phyloP scores from a whole-genome alignment of 225 moss, liverwort and hornwort genomes.

The Climacium dendroides region DNA sequence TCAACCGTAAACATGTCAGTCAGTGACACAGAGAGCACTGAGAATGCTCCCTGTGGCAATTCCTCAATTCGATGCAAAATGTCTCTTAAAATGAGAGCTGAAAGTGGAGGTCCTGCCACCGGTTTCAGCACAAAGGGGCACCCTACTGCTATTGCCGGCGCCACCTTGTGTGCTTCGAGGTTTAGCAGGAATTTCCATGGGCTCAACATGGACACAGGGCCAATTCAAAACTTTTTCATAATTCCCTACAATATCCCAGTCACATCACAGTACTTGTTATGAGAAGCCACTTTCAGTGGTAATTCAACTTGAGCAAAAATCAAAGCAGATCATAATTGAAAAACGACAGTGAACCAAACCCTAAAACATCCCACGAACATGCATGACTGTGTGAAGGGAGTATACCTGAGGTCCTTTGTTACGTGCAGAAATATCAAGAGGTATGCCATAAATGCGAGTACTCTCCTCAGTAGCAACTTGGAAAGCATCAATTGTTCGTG shows the following conservation, averaged over 20 bases:
- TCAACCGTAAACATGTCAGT: slow-evolving; percentile 53
- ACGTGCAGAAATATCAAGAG: slow-evolving; percentile 57
- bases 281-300: not conserved
- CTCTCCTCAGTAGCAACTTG: slow-evolving; percentile 57
- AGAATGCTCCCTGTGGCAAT: slow-evolving; percentile 55
- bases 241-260: slow-evolving; percentile 21
- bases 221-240: slow-evolving; percentile 60
- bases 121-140: slow-evolving; percentile 66
- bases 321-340: not conserved
- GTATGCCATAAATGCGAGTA: slow-evolving; percentile 53
- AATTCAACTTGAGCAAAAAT: not conserved
- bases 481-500: slow-evolving; percentile 61
- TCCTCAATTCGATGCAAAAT: slow-evolving; percentile 45
- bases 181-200: slow-evolving; percentile 75
- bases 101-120: slow-evolving; percentile 51
- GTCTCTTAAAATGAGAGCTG: slow-evolving; percentile 46
- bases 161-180: slow-evolving; percentile 61
- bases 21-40: slow-evolving; percentile 45
- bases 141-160: slow-evolving; percentile 53
- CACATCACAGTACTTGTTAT: not conserved
- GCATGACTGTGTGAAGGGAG: not conserved
- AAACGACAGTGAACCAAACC: not conserved
- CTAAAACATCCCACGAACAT: not conserved
- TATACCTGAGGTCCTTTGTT: slow-evolving; percentile 50
- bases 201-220: slow-evolving; percentile 69